phyloP scores from a whole-genome alignment of 1,139 yeast species.

The Nakaseomyces delphensis region DNA sequence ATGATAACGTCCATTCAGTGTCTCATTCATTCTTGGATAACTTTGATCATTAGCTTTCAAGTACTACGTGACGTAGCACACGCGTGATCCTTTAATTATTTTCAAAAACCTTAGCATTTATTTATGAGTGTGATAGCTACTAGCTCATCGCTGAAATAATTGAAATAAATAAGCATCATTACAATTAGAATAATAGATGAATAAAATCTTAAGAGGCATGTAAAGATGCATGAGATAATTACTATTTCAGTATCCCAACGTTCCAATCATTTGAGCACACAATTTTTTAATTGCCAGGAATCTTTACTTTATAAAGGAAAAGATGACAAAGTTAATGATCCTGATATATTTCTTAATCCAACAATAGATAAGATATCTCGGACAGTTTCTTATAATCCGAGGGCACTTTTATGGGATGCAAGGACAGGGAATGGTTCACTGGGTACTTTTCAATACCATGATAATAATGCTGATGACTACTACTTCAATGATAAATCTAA shows the following conservation, averaged over 20 bases:
- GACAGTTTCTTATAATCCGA: slow-evolving; percentile 62
- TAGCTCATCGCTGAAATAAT: no score
- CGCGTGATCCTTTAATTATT: no score
- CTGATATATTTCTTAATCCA: slow-evolving; percentile 39
- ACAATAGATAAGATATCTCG: slow-evolving; percentile 34
- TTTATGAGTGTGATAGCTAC: no score
- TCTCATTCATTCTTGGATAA: no score
- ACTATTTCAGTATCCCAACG: slow-evolving; percentile 62
- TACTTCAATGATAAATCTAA: slow-evolving; percentile 19
- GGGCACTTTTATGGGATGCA: slow-evolving; percentile 73
- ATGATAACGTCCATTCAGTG: no score
- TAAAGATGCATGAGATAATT: slow-evolving; percentile 58
- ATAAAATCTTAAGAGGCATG: no score
- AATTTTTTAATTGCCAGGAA: slow-evolving; percentile 64
- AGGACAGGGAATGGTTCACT: slow-evolving; percentile 57
- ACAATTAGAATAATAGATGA: no score
- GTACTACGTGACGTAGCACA: no score
- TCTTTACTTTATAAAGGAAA: slow-evolving; percentile 37
- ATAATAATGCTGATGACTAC: slow-evolving; percentile 17
- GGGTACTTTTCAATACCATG: slow-evolving; percentile 44
- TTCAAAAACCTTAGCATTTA: no score
- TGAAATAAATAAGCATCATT: no score
- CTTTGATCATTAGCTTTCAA: no score
- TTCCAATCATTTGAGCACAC: slow-evolving; percentile 68
- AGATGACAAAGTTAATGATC: slow-evolving; percentile 39